phyloP scores from a whole-genome alignment of 1,139 yeast genomes.

The Yamadazyma friedrichii region DNA sequence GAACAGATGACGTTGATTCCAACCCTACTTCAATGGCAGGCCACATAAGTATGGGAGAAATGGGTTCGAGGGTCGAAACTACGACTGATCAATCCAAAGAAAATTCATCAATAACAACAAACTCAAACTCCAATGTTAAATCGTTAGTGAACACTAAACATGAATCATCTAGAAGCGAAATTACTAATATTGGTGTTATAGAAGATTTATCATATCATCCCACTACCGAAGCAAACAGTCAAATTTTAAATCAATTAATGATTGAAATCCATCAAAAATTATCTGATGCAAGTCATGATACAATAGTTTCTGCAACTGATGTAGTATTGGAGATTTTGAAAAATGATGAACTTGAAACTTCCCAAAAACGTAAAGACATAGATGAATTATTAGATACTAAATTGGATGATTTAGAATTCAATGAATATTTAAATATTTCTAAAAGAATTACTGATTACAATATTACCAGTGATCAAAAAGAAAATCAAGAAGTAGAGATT shows the following conservation, averaged over 20 bases:
- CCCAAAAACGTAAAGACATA: conserved; percentile 35
- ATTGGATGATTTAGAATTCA: conserved; percentile 48
- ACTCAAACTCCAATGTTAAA: background rate
- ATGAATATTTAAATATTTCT: conserved; percentile 51
- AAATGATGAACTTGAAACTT: conserved; percentile 31
- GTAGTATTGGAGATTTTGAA: conserved; percentile 60
- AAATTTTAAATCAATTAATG: conserved; percentile 20
- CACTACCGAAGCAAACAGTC: conserved; percentile 11
- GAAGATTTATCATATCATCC: conserved; percentile 17
- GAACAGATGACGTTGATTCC: conserved; percentile 49
- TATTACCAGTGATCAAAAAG: conserved; percentile 23
- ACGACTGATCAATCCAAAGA: background rate
- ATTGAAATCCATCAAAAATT: conserved; percentile 26
- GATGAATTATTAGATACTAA: conserved; percentile 43
- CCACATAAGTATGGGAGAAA: conserved; percentile 57
- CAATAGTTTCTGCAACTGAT: conserved; percentile 64
- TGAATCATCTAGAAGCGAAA: background rate
- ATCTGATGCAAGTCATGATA: conserved; percentile 44
- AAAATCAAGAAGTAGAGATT: conserved; percentile 18
- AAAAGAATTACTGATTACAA: conserved; percentile 59
- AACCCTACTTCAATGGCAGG: conserved; percentile 75
- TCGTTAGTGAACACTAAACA: conserved; percentile 1
- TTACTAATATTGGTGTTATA: conserved; percentile 9
- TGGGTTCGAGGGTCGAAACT: conserved; percentile 55
- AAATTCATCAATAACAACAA: background rate